Base-by-base conservation (phyloP, 2,329 filamentous ascomycete species). In the Chrysoporthe deuterocubensis region DNA sequence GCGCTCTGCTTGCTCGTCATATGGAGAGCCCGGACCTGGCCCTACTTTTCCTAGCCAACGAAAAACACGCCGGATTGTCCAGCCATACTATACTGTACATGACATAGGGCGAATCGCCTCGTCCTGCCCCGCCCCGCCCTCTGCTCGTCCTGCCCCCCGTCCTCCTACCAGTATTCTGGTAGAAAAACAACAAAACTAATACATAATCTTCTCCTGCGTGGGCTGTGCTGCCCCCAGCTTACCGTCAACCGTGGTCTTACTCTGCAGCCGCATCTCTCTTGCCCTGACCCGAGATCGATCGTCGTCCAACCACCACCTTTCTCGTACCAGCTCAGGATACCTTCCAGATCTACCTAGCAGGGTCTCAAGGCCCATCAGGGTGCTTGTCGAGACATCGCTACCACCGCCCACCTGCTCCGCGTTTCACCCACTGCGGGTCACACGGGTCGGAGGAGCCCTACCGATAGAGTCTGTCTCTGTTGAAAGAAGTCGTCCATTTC, bases 361-460 rank as follows among this genome's bases (percentile, higher is more conserved):
- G 9, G 42, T 9, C 26, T 44, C 18, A 34, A n/a, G 46, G 13
- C 16, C 14, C 13, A 54, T 40, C 44, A 43, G 44, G 42, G 48
- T 32, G 21, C 40, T 42, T 40, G 52, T 62, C 61, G 57, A 67
- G 44, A 44, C 56, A 37, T 64, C 60, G 54, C 60, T 48, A 54
- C 52, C 56, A 34, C 37, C 61, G 4, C 40, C 60, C 61, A 58
- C 26, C 37, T 64, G 21, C 67, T 59, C 64, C 56, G 66, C 67
- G 59, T 69, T 69, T 64, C 64, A 67, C 46, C 48, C 67, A 59
- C 52, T 67, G 67, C 65, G 60, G 50, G 43, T 63, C 64, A 7
- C 58, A 46, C 61, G 40, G 32, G 54, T 48, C 54, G 32, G 32
- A 46, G 26, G 26, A 58, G 43, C 32, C 11, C 21, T 18, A 42